These are phyloP conservation scores for Fusarium sp. DNA, from an alignment of 2,329 filamentous ascomycete species.

Conservation along the genomic window DNA sequence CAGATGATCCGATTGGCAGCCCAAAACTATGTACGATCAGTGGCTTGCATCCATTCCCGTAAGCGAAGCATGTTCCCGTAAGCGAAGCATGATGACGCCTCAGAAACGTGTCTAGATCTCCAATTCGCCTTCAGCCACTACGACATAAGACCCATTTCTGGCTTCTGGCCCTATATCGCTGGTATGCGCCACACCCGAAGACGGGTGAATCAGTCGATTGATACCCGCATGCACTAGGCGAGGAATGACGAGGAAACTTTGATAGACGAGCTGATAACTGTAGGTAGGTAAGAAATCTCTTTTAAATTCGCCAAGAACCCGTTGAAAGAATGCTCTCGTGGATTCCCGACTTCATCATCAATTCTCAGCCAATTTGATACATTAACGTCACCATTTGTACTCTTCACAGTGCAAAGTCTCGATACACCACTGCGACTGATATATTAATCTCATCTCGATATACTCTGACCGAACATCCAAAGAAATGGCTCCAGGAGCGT, in stretches of 20 bases:
- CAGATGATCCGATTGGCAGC: too few species aligned
- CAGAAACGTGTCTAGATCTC: too few species aligned
- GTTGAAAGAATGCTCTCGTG: neutral
- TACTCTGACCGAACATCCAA: too few species aligned
- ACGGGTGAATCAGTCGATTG: slow-evolving; percentile 4
- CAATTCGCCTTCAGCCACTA: neutral
- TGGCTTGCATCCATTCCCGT: too few species aligned
- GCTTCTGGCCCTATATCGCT: neutral
- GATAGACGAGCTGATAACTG: neutral
- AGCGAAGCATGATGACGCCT: too few species aligned
- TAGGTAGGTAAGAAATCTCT: neutral
- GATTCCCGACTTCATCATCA: neutral
- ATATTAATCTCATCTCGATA: neutral
- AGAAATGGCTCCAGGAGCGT: slow-evolving; percentile 3
- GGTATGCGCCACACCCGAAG: slow-evolving; percentile 15
- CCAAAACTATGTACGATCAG: too few species aligned
- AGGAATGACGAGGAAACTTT: slow-evolving; percentile 1
- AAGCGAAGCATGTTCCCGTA: too few species aligned
- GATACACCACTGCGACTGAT: neutral
- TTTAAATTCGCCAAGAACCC: neutral
- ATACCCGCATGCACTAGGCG: neutral
- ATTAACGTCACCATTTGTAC: neutral
- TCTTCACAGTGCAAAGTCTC: neutral
- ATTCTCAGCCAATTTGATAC: neutral
- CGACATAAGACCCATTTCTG: neutral